Conservation (phyloP, 768 basidiomycete genomes). For the Kwoniella dejecticola region DNA sequence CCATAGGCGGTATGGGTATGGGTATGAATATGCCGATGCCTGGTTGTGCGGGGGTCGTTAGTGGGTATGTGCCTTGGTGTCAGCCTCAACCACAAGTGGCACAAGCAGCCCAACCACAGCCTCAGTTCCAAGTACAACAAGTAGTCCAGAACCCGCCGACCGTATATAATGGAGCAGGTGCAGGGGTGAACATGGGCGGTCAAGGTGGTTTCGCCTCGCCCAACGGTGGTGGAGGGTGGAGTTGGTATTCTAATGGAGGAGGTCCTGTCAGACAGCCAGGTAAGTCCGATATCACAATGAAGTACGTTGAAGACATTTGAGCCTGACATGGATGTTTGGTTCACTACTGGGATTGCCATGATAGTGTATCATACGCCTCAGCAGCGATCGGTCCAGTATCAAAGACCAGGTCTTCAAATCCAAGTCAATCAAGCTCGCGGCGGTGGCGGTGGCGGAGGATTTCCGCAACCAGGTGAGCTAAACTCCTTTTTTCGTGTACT, state of each 20-base stretch:
- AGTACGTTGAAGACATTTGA: neutral
- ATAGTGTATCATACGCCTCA: constrained; percentile 4
- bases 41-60: constrained; percentile 37
- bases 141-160: constrained; percentile 9
- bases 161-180: neutral
- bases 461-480: too few relatives aligned
- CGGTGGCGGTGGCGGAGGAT: constrained; percentile 5
- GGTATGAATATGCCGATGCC: constrained; percentile 32
- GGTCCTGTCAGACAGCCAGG: constrained; percentile 1
- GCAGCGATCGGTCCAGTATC: constrained; percentile 34
- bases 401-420: constrained; percentile 41
- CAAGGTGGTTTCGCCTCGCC: constrained; percentile 40
- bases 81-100: neutral
- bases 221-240: constrained; percentile 40
- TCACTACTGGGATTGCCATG: neutral
- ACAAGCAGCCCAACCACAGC: neutral
- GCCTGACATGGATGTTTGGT: neutral
- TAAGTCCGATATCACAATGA: neutral
- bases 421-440: constrained; percentile 30
- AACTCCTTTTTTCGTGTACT: too few relatives aligned
- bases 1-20: too few relatives aligned
- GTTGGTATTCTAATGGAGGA: constrained; percentile 44
- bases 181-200: constrained; percentile 33
- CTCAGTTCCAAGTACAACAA: constrained; percentile 24
- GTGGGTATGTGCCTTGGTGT: constrained; percentile 41